These are phyloP conservation scores for Penicillium digitatum DNA, from an alignment of 2,329 filamentous ascomycete genomes.

Conservation along the genomic window DNA sequence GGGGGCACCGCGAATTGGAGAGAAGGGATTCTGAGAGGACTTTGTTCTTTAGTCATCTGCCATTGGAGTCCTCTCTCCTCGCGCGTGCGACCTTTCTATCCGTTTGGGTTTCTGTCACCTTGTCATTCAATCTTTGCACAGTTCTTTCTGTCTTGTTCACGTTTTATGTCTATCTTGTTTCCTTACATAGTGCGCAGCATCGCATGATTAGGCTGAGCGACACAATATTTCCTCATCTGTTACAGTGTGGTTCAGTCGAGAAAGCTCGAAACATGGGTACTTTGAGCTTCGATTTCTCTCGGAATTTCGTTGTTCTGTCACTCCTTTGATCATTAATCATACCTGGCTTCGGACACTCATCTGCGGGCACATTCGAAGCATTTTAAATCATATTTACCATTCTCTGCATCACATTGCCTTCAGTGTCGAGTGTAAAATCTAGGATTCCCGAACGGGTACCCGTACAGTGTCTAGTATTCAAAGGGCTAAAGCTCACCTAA, in stretches of 20 bases:
- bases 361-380: not conserved
- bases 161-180: conserved; percentile 10
- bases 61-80: conserved; percentile 1
- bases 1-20: conserved; percentile 59
- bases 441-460: not conserved
- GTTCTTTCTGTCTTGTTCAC: conserved; percentile 2
- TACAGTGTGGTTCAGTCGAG: conserved; percentile 8
- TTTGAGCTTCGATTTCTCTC: conserved; percentile 5
- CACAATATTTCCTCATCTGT: conserved; percentile 6
- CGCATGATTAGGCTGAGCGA: conserved; percentile 23
- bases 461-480: not conserved
- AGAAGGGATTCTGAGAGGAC: conserved; percentile 34
- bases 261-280: conserved; percentile 6
- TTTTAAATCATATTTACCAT: not conserved
- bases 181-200: conserved; percentile 22
- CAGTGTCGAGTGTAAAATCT: not conserved
- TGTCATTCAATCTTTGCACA: conserved; percentile 2
- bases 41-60: not conserved
- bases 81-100: conserved; percentile 13
- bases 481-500: not conserved
- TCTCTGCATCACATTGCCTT: not conserved
- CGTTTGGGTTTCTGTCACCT: conserved; percentile 5
- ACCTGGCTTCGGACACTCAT: not conserved
- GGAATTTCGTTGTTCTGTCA: conserved; percentile 6
- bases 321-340: conserved; percentile 1